A percentile compares a stretch with the other conserved stretches of the same genome.
phyloP scores from a whole-genome alignment of 2,329 filamentous ascomycete species.

The Drechslerella coelobrocha region DNA sequence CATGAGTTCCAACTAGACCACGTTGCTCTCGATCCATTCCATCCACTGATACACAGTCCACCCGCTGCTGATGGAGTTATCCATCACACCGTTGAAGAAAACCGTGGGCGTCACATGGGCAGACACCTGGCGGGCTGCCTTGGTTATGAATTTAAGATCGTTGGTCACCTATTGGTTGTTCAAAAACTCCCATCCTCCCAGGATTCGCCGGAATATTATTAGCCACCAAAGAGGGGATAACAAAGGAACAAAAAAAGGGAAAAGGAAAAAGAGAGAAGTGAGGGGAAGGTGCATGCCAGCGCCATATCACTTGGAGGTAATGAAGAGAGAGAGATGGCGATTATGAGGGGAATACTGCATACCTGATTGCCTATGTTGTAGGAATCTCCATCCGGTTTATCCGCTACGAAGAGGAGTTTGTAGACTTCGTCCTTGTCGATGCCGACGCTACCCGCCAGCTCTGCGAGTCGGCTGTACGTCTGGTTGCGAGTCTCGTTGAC shows the following conservation, averaged over 20 bases:
- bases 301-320: slow-evolving; percentile 7
- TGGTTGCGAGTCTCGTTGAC: slow-evolving; percentile 83
- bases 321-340: background rate
- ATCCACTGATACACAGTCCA: slow-evolving; percentile 84
- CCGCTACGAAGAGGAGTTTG: slow-evolving; percentile 71
- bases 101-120: slow-evolving; percentile 93
- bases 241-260: background rate
- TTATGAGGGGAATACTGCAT: slow-evolving; percentile 2
- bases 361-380: slow-evolving; percentile 77
- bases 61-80: slow-evolving; percentile 76
- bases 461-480: slow-evolving; percentile 80
- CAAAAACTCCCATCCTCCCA: slow-evolving; percentile 2
- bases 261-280: slow-evolving; percentile 9
- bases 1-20: slow-evolving; percentile 60
- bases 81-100: slow-evolving; percentile 83
- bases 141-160: slow-evolving; percentile 83
- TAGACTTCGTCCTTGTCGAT: slow-evolving; percentile 75
- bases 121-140: slow-evolving; percentile 77
- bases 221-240: slow-evolving; percentile 2
- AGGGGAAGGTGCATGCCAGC: background rate
- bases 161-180: slow-evolving; percentile 67
- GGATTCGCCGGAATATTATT: slow-evolving; percentile 13
- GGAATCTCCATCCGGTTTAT: slow-evolving; percentile 69
- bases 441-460: slow-evolving; percentile 73
- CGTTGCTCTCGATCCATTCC: slow-evolving; percentile 76